Base-by-base conservation (phyloP, 495 filamentous ascomycete species). In the Friedmanniomyces endolithicus region DNA sequence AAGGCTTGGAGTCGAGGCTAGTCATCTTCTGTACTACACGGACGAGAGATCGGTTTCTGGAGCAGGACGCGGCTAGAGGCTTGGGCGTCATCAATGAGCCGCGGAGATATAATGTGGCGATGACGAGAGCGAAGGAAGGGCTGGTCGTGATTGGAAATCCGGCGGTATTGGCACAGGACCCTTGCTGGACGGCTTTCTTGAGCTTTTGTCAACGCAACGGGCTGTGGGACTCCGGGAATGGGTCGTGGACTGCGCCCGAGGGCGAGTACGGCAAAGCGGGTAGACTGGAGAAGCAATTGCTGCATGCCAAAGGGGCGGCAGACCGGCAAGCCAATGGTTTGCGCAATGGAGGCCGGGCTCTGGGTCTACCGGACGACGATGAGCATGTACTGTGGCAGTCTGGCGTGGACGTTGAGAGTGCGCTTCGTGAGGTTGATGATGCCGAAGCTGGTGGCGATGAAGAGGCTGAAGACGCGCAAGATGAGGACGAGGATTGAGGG, bases 1-100 rank as follows among this genome's bases (percentile, higher is more conserved):
- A 80, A 55, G 78, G 78, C 0, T 63, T 76, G 23, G 78, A 81
- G 59, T 69, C 69, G 29, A 64, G 69, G 11, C 68, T 78, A 19
- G 78, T 80, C 19, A 77, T 81, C 50, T 57, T 81, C 17, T 80
- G 78, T 56, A 78, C 75, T 1, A 81, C 78, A 39, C 60, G 78
- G 29, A 69, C 71, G 1, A 58, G 74, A 22, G 56, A 57, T n/a
- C 60, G 71, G 7, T 80, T 77, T 57, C 64, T 81, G 2, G 63
- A 66, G 12, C 63, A 66, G 23, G 78, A 80, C 62, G 37, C 53
- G 12, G 60, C 64, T 8, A 65, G 67, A 33, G 75, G 74, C n/a
- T 64, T 73, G 55, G 78, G 78, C 1, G 56, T 80, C 17, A 62
- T 81, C 8, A 65, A 71, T 43, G 69, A 74, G 62, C 63, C 68